Conservation (phyloP, 1,139 yeast genomes). For the Geotrichum candidum region DNA sequence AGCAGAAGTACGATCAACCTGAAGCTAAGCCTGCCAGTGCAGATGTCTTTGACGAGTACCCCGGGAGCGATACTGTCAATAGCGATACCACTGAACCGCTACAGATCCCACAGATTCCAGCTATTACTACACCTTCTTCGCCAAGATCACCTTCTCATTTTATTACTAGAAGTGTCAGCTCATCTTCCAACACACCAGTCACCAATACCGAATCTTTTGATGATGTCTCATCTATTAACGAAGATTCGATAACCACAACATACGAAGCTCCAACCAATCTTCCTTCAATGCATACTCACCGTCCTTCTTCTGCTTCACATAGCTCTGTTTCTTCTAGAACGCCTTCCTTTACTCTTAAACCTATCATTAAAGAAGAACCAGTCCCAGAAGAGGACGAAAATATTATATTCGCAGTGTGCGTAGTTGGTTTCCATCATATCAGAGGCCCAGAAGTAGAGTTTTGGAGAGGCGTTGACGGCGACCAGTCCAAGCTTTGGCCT, state of each 20-base stretch:
- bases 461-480: constrained; percentile 67
- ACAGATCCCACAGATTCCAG: neutral
- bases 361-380: constrained; percentile 20
- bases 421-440: constrained; percentile 92
- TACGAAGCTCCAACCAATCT: constrained; percentile 9
- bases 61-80: neutral
- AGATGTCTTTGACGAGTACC: constrained; percentile 3
- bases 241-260: neutral
- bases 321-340: constrained; percentile 1
- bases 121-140: neutral
- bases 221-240: neutral
- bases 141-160: constrained; percentile 6
- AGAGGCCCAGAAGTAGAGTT: constrained; percentile 95
- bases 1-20: neutral
- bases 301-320: constrained; percentile 5
- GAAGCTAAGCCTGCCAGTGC: neutral
- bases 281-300: constrained; percentile 7
- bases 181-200: neutral
- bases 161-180: constrained; percentile 3
- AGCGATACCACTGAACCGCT: neutral
- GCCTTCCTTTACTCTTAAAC: constrained; percentile 18
- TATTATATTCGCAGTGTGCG: constrained; percentile 71
- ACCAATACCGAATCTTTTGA: neutral
- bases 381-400: constrained; percentile 23
- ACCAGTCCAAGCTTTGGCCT: constrained; percentile 59